These are phyloP conservation scores for Calycina herbarum DNA, from an alignment of 2,329 filamentous ascomycete genomes.

Conservation along the genomic window DNA sequence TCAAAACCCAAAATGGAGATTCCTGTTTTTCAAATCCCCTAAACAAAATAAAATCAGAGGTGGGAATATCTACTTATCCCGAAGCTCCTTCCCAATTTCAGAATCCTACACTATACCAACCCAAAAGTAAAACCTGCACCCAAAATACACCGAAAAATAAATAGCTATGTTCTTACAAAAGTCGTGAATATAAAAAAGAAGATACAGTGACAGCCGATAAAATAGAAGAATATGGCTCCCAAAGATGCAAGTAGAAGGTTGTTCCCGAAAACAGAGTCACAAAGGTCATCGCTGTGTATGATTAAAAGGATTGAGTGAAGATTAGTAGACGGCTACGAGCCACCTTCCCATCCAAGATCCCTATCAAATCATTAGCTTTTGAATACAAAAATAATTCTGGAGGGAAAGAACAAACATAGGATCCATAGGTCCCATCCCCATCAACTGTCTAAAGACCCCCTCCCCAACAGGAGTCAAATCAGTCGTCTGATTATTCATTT, in stretches of 20 bases:
- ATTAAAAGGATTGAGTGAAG: background rate
- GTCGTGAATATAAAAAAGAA: no score
- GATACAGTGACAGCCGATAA: no score
- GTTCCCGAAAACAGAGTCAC: background rate
- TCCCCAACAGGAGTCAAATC: slow-evolving; percentile 58
- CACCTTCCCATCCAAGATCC: slow-evolving; percentile 35
- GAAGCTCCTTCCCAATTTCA: no score
- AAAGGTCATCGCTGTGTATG: background rate
- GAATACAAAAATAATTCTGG: slow-evolving; percentile 46
- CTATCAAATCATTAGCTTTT: slow-evolving; percentile 20
- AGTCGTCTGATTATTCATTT: slow-evolving; percentile 41
- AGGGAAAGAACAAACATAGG: slow-evolving; percentile 50
- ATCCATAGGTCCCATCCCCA: slow-evolving; percentile 61
- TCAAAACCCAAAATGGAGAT: no score
- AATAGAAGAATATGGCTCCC: background rate
- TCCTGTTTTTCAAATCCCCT: no score
- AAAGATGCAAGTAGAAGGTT: background rate
- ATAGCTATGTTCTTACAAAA: no score
- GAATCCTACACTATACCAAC: no score
- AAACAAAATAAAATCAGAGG: no score
- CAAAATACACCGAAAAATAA: no score
- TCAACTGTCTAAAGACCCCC: slow-evolving; percentile 56
- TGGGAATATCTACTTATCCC: no score
- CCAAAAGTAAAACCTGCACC: no score
- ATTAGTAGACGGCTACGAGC: background rate